Base-by-base conservation (phyloP, 1,139 yeast species). In the Kluyveromyces sp. region DNA sequence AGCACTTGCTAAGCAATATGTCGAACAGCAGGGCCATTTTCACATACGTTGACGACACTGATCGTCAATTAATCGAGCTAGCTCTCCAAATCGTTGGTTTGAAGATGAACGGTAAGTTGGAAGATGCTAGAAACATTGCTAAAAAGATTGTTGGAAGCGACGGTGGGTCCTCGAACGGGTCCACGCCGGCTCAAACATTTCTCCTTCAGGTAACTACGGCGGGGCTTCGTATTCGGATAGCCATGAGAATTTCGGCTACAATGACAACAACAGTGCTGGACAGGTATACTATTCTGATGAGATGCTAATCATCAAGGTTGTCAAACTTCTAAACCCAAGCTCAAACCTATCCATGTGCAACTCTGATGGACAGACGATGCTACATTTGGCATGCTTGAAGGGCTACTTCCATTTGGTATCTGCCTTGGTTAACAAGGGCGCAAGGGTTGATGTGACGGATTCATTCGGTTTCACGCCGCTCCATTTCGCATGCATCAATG, bases 31-130 rank as follows among this genome's bases (percentile, higher is more conserved):
- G 48, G 25, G 60, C 66, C 61, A 73, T 85, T 2, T 89, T 89
- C 65, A 87, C 96, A 0, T 89, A 89, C 59, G 75, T 87, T 41
- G 96, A 89, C 67, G 97, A 89, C 61, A 84, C 95, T 10, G 96
- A 88, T 65, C 75, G 92, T 50, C 96, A 88, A 63, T 74, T 89
- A 60, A 85, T 88, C 60, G 96, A 89, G 64, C 71, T 89, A 53
- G 96, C 97, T 0, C 70, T 89, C 55, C 96, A 89, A 61, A 89
- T 89, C 54, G 95, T 89, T 35, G 96, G 96, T 2, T 73, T 87
- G 67, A 88, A 88, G 67, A 86, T 88, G 95, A 87, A 87, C 60
- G 96, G 96, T 48, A 84, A 83, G 57, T 71, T 88, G 47, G 96
- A 89, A 61, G 96, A 88, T 66, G 96, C 96, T 0, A 78, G 84